phyloP scores from a whole-genome alignment of 2,329 filamentous ascomycete species.

The Phyllosticta capitalensis region DNA sequence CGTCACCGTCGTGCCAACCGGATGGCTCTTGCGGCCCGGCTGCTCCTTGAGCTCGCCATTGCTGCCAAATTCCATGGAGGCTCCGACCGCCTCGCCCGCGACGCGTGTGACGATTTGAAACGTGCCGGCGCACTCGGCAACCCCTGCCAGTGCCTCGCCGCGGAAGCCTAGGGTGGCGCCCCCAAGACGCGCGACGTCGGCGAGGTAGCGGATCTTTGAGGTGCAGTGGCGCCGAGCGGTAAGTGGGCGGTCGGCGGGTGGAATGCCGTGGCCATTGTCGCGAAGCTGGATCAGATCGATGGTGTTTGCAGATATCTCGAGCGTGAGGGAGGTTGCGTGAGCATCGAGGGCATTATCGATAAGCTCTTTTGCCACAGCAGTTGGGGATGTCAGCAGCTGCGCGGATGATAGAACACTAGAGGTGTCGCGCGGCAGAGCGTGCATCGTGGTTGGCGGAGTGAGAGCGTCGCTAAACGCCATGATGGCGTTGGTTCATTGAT shows the following conservation, averaged over 20 bases:
- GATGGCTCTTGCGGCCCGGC: slow-evolving; percentile 32
- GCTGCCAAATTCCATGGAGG: slow-evolving; percentile 40
- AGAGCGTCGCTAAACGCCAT: not conserved
- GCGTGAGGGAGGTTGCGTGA: slow-evolving; percentile 54
- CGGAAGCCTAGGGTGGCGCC: slow-evolving; percentile 62
- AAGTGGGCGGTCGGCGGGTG: slow-evolving; percentile 48
- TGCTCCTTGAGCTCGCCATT: slow-evolving; percentile 37
- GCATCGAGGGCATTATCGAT: slow-evolving; percentile 71
- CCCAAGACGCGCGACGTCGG: slow-evolving; percentile 50
- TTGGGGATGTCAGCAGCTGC: slow-evolving; percentile 50
- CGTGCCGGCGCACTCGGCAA: slow-evolving; percentile 45
- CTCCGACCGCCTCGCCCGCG: slow-evolving; percentile 50
- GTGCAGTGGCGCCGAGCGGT: slow-evolving; percentile 62
- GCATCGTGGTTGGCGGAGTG: not conserved
- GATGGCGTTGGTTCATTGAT: not conserved
- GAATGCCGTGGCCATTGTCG: slow-evolving; percentile 61
- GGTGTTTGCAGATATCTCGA: slow-evolving; percentile 56
- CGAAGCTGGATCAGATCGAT: slow-evolving; percentile 58
- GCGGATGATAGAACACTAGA: slow-evolving; percentile 52
- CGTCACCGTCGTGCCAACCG: slow-evolving; percentile 60
- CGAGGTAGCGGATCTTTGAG: slow-evolving; percentile 59
- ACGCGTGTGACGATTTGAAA: not conserved
- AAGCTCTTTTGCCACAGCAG: slow-evolving; percentile 62
- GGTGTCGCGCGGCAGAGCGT: slow-evolving; percentile 31
- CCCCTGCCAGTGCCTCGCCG: slow-evolving; percentile 62